A percentile compares a stretch with the other conserved stretches of the same genome.
These are phyloP conservation scores for Chaetomium tenue DNA, from an alignment of 495 filamentous ascomycete genomes.

Conservation along the genomic window DNA sequence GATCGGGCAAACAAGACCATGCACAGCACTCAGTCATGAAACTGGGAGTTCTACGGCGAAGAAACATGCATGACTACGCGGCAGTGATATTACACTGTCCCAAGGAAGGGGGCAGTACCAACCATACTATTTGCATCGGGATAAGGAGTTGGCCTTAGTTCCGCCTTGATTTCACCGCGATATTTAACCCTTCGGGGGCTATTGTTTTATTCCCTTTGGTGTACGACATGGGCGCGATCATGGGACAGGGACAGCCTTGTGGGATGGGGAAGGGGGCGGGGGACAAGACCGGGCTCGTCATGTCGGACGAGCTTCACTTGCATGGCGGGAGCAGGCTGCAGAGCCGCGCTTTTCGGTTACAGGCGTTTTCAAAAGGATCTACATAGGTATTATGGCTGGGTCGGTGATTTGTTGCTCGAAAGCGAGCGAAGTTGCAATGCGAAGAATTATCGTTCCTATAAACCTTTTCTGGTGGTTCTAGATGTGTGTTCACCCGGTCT, in stretches of 20 bases:
- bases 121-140: slow-evolving; percentile 16
- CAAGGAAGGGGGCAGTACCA: background rate
- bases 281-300: background rate
- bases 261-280: background rate
- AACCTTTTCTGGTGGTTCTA: background rate
- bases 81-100: slow-evolving; percentile 9
- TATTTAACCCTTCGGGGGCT: background rate
- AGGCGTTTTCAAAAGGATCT: slow-evolving; percentile 15
- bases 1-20: slow-evolving; percentile 50
- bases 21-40: slow-evolving; percentile 27
- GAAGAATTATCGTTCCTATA: slow-evolving; percentile 1
- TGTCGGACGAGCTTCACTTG: slow-evolving; percentile 6
- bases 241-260: background rate
- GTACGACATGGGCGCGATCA: background rate
- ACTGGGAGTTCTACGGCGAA: background rate
- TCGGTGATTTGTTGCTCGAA: background rate
- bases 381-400: background rate
- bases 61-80: slow-evolving; percentile 10
- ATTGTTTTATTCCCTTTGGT: background rate
- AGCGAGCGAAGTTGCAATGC: background rate
- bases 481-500: background rate
- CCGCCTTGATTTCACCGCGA: slow-evolving; percentile 1
- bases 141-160: slow-evolving; percentile 11
- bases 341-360: background rate
- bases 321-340: slow-evolving; percentile 4